phyloP scores from a whole-genome alignment of 495 filamentous ascomycete species.

The Xylona heveae region DNA sequence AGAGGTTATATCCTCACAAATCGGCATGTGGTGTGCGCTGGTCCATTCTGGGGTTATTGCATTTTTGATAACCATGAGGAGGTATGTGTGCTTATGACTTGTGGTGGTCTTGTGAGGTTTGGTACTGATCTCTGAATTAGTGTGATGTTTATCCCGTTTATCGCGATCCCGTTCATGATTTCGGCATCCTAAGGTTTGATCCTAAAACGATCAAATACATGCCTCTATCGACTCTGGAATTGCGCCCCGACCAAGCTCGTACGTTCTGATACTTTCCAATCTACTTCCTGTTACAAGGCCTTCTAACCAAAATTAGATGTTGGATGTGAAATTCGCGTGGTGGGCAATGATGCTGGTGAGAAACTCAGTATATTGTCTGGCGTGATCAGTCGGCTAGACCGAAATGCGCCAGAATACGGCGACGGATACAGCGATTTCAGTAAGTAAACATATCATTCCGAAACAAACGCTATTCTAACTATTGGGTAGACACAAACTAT shows the following conservation, averaged over 20 bases:
- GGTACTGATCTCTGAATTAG: constrained; percentile 16
- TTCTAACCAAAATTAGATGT: constrained; percentile 24
- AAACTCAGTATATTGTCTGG: constrained; percentile 97
- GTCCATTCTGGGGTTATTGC: constrained; percentile 92
- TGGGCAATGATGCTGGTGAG: constrained; percentile 96
- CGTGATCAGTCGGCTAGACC: constrained; percentile 85
- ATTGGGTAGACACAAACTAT: constrained; percentile 57
- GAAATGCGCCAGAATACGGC: constrained; percentile 94
- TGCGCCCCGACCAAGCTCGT: constrained; percentile 57
- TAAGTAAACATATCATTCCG: neutral
- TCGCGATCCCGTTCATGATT: constrained; percentile 95
- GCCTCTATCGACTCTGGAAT: constrained; percentile 54
- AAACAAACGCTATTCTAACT: neutral
- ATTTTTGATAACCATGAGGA: constrained; percentile 98
- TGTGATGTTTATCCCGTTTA: constrained; percentile 97
- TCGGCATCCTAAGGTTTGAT: constrained; percentile 89
- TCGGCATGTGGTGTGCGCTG: constrained; percentile 86
- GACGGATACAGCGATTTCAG: constrained; percentile 97
- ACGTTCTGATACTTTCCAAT: constrained; percentile 30
- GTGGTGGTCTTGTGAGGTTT: neutral
- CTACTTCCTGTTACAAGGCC: constrained; percentile 1
- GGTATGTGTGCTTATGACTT: constrained; percentile 15
- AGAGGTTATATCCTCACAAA: constrained; percentile 80
- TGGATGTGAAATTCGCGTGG: constrained; percentile 82
- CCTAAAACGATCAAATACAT: constrained; percentile 93